These are phyloP conservation scores for Thuja plicata DNA, from an alignment of 83 land plant genomes.

Conservation along the genomic window DNA sequence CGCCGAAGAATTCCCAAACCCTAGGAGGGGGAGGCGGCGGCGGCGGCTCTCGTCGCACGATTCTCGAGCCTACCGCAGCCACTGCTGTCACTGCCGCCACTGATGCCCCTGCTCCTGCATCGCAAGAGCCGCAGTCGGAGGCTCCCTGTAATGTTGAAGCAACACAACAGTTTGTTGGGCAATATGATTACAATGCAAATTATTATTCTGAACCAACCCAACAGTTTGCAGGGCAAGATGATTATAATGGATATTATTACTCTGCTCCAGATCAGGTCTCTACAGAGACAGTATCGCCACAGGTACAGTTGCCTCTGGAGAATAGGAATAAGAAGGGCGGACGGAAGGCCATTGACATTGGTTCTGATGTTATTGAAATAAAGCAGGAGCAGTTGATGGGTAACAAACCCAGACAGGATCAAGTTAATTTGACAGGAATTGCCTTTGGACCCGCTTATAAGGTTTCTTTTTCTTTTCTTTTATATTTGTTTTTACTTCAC, in stretches of 20 bases:
- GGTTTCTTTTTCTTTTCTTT: constrained; percentile 26
- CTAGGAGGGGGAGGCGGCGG: constrained; percentile 5
- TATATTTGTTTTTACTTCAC: too few species aligned
- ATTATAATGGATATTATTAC: background rate
- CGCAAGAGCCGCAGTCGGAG: background rate
- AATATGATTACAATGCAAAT: too few species aligned
- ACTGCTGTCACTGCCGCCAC: background rate
- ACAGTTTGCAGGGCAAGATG: background rate
- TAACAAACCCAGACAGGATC: constrained; percentile 63
- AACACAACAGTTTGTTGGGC: background rate
- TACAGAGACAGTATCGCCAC: background rate
- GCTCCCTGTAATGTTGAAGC: background rate
- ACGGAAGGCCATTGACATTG: constrained; percentile 38
- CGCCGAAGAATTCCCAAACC: constrained; percentile 36
- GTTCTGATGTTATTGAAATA: constrained; percentile 53
- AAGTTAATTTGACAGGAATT: constrained; percentile 56
- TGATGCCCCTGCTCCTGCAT: background rate
- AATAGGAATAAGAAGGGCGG: constrained; percentile 26
- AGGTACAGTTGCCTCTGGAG: background rate
- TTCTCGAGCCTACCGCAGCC: background rate
- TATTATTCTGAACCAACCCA: background rate
- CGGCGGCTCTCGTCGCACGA: constrained; percentile 3
- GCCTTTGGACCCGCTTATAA: constrained; percentile 76
- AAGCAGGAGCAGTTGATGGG: constrained; percentile 72
- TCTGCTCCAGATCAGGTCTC: constrained; percentile 17